Evolutionary conservation across 169 alveolate species (phyloP).

Genomic region (Eimeria falciformis): DNA sequence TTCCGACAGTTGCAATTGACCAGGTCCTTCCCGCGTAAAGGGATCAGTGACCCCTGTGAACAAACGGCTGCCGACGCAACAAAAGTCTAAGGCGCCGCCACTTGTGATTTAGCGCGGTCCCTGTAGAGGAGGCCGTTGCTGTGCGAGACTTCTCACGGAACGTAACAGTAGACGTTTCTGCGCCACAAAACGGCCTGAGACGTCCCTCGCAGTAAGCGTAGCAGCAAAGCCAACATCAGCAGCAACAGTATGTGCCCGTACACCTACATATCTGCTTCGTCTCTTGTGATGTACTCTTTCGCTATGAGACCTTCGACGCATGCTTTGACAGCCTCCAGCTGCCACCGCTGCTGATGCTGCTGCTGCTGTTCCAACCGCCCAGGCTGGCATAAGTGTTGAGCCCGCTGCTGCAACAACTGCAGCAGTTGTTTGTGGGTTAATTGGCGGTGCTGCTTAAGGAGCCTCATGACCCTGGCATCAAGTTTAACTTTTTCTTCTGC

Average conservation of each 20-base stretch:
- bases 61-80: too few relatives aligned
- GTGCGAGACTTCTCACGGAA: constrained; percentile 5
- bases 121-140: too few relatives aligned
- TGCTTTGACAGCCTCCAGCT: constrained; percentile 46
- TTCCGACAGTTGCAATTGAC: too few relatives aligned
- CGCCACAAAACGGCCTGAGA: constrained; percentile 29
- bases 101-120: too few relatives aligned
- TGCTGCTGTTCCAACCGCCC: background rate
- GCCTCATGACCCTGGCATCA: constrained; percentile 49
- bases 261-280: constrained; percentile 59
- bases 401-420: constrained; percentile 22
- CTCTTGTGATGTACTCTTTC: constrained; percentile 64
- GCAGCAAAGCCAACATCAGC: background rate
- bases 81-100: too few relatives aligned
- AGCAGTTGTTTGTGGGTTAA: constrained; percentile 62
- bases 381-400: background rate
- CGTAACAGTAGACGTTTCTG: constrained; percentile 57
- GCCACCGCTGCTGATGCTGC: background rate
- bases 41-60: too few relatives aligned
- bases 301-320: constrained; percentile 65
- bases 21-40: too few relatives aligned
- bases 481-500: constrained; percentile 48
- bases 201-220: background rate
- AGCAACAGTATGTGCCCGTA: background rate
- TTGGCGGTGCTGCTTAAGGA: constrained; percentile 61